Evolutionary conservation across 2,329 filamentous ascomycete species (phyloP), one percentile per base, ranked within the genome.

Genomic region (Fusarium multiceps): DNA sequence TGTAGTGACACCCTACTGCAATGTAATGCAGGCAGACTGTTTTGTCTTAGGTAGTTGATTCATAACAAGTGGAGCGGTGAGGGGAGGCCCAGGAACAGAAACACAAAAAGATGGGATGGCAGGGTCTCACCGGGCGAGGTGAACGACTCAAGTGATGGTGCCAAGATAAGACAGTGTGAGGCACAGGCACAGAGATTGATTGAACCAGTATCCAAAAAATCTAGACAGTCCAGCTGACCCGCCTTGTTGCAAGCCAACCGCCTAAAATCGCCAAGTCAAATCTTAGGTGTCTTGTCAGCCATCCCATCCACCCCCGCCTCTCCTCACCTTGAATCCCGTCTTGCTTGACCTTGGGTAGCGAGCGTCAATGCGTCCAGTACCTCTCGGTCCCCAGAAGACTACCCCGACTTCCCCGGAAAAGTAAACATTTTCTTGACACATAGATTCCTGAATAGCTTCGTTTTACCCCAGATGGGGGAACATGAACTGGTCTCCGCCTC

Each of bases 341-440:
- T n/a, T 14, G 14, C 21, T 30, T 51, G 30, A 49, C 41, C 25
- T 42, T 42, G 34, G 34, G 34, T 11, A 34, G 10, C 46, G 12
- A 34, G 10, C 27, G 12, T 16, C 16, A 40, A 51, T 51, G 34
- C 34, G 34, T 21, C 21, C 21, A 23, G 21, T 23, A 23, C 21
- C 21, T 23, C 21, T 23, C 30, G 49, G 56, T 18, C 8, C 16
- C 28, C 25, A 30, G 57, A 59, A 40, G 10, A 37, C 28, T 64
- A 53, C 60, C 60, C 62, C 54, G 62, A 65, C 47, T 66, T 66
- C 61, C 61, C 63, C 61, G 47, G 63, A 66, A 61, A 61, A 50
- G 41, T 37, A 21, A 18, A 30, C 34, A 23, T 28, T 41, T 34
- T 20, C 49, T 53, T 53, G 49, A 53, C 49, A 51, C 49, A 53